Evolutionary conservation across 2,329 filamentous ascomycete genomes (phyloP).

Genomic region (Plectosphaerella plurivora): DNA sequence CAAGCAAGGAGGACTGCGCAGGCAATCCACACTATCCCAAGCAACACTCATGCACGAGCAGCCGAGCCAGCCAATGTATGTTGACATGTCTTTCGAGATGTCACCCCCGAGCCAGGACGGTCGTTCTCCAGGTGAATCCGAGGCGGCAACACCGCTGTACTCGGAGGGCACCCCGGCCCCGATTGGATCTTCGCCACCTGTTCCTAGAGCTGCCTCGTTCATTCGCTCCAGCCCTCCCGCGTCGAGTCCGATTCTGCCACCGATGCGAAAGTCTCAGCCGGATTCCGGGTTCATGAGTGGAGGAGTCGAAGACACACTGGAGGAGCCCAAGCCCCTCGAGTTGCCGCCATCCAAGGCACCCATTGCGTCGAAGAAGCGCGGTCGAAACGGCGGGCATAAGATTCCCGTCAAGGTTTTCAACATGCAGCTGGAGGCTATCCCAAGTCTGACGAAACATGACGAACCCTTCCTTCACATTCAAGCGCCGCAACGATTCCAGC

Average conservation of each 20-base stretch:
- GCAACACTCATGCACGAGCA: conserved; percentile 15
- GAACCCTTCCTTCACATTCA: background rate
- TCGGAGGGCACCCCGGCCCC: conserved; percentile 69
- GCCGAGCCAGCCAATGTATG: conserved; percentile 26
- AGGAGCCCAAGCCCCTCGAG: conserved; percentile 42
- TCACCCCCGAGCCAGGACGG: conserved; percentile 42
- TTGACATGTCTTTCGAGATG: conserved; percentile 42
- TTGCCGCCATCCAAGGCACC: conserved; percentile 10
- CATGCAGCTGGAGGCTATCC: background rate
- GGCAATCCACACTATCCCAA: conserved; percentile 55
- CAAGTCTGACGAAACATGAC: conserved; percentile 2
- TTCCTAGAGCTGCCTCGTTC: conserved; percentile 58
- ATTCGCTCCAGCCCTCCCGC: conserved; percentile 58
- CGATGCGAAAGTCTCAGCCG: conserved; percentile 57
- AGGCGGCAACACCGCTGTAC: conserved; percentile 45
- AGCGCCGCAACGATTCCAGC: conserved; percentile 1
- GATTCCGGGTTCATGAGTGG: conserved; percentile 87
- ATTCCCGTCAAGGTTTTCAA: conserved; percentile 40
- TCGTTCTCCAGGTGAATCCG: conserved; percentile 50
- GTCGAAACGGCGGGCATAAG: conserved; percentile 22
- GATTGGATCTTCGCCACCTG: conserved; percentile 85
- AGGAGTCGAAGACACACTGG: conserved; percentile 64
- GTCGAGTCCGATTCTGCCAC: conserved; percentile 74
- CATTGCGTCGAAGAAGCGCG: conserved; percentile 9
- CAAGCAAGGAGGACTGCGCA: conserved; percentile 47